Percentiles rank a stretch among this genome's conserved stretches.
Evolutionary conservation across 805 yeast genomes (phyloP).

Genomic region (Clavispora vitiphila): DNA sequence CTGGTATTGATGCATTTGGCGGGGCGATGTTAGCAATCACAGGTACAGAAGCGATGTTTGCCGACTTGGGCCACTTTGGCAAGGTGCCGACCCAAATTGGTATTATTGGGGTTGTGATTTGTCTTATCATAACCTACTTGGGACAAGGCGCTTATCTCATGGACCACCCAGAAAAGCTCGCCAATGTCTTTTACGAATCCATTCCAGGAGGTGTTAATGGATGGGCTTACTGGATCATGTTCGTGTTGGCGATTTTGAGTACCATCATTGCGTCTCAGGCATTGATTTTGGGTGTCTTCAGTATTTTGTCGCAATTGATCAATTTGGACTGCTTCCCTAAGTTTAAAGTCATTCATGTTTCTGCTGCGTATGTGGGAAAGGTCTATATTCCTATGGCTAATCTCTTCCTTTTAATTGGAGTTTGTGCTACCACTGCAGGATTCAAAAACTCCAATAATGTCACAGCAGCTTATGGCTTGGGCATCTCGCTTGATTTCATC

Average conservation of each 20-base stretch:
- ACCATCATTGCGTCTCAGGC: conserved; percentile 61
- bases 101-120: conserved; percentile 47
- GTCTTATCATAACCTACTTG: conserved; percentile 46
- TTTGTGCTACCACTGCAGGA: conserved; percentile 47
- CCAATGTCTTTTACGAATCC: conserved; percentile 44
- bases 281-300: conserved; percentile 50
- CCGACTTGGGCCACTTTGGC: conserved; percentile 57
- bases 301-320: conserved; percentile 49
- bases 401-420: conserved; percentile 47
- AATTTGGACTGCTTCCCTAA: conserved; percentile 52
- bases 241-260: conserved; percentile 49
- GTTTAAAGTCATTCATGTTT: conserved; percentile 41
- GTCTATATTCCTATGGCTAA: conserved; percentile 51
- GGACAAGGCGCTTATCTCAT: conserved; percentile 54
- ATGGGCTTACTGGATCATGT: conserved; percentile 45
- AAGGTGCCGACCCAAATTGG: conserved; percentile 46
- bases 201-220: conserved; percentile 46
- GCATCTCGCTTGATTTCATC: conserved; percentile 51
- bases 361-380: conserved; percentile 42
- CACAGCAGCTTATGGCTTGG: conserved; percentile 58
- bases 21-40: conserved; percentile 53
- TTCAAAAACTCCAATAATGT: conserved; percentile 46
- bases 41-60: conserved; percentile 62
- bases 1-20: conserved; percentile 41
- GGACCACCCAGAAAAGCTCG: conserved; percentile 31